phyloP scores from a whole-genome alignment of 2,329 filamentous ascomycete species.

The Fusarium luffae region DNA sequence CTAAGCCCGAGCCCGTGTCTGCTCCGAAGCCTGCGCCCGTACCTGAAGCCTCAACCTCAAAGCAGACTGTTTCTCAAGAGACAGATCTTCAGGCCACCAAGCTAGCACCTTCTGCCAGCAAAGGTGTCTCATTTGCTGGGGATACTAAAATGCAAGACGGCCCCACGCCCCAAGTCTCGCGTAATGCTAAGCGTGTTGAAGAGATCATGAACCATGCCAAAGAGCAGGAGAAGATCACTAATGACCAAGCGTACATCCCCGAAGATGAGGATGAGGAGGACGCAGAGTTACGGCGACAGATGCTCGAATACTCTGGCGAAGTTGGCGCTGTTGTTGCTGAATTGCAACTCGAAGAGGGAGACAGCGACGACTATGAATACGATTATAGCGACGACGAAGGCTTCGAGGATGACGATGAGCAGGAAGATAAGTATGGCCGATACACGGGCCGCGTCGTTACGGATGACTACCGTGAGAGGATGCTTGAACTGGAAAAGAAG shows the following conservation, averaged over 20 bases:
- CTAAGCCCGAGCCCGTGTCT: neutral
- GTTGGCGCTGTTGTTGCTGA: slow-evolving; percentile 93
- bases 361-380: slow-evolving; percentile 61
- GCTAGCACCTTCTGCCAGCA: slow-evolving; percentile 52
- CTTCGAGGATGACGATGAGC: slow-evolving; percentile 63
- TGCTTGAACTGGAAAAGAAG: slow-evolving; percentile 85
- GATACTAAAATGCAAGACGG: slow-evolving; percentile 64
- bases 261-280: slow-evolving; percentile 84
- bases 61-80: neutral
- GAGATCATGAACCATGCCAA: slow-evolving; percentile 67
- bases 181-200: slow-evolving; percentile 62
- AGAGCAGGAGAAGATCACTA: slow-evolving; percentile 62
- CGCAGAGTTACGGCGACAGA: slow-evolving; percentile 81
- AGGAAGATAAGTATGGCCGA: slow-evolving; percentile 74
- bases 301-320: slow-evolving; percentile 92
- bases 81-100: slow-evolving; percentile 6
- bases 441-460: slow-evolving; percentile 74
- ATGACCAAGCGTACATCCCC: slow-evolving; percentile 67
- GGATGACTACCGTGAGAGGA: slow-evolving; percentile 80
- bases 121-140: slow-evolving; percentile 72
- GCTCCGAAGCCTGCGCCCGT: neutral
- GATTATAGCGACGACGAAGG: slow-evolving; percentile 59
- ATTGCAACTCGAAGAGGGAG: slow-evolving; percentile 80
- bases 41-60: slow-evolving; percentile 2
- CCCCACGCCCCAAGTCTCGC: slow-evolving; percentile 50